Evolutionary conservation across 805 yeast species (phyloP), one percentile per base, ranked within the genome.

Genomic region (Candida chilensis): DNA sequence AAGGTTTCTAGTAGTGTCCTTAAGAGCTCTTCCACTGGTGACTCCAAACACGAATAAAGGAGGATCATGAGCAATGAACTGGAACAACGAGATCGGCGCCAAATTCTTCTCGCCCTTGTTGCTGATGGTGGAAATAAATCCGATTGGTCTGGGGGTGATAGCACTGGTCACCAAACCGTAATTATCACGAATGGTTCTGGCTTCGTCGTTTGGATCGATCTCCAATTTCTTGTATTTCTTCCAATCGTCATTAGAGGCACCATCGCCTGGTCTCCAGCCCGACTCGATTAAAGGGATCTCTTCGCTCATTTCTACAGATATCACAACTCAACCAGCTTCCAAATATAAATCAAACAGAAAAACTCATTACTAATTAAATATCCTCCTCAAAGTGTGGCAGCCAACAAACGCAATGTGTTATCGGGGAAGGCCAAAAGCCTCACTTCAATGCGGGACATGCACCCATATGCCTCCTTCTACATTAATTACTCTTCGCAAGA

Each of bases 221-320:
- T 52, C 49, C 5, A 71, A 31, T 41, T 71, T 75, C 29, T 53
- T 45, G 45, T 64, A 58, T 5, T 44, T 32, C 32, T 54, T 51
- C 77, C 77, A 71, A 9, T 51, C 60, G 14, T 53, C 53, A 27
- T 50, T 46, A 26, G 30, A 54, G 16, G 77, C 71, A 4, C 78
- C 78, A 9, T 56, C 41, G 3, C 74, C 76, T 5, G 56, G 53
- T 20, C 34, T 41, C 79, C 78, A 73, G n/a, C n/a, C n/a, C n/a
- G n/a, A n/a, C n/a, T n/a, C n/a, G n/a, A n/a, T n/a, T n/a, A n/a
- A n/a, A n/a, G n/a, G n/a, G n/a, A n/a, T n/a, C n/a, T n/a, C n/a
- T n/a, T n/a, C n/a, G n/a, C n/a, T n/a, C n/a, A n/a, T n/a, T n/a
- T n/a, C n/a, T n/a, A n/a, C n/a, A n/a, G n/a, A n/a, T n/a, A n/a